These are phyloP conservation scores for Backusella liffmaniae DNA, from an alignment of 192 early-diverging fungal genomes.

Conservation along the genomic window DNA sequence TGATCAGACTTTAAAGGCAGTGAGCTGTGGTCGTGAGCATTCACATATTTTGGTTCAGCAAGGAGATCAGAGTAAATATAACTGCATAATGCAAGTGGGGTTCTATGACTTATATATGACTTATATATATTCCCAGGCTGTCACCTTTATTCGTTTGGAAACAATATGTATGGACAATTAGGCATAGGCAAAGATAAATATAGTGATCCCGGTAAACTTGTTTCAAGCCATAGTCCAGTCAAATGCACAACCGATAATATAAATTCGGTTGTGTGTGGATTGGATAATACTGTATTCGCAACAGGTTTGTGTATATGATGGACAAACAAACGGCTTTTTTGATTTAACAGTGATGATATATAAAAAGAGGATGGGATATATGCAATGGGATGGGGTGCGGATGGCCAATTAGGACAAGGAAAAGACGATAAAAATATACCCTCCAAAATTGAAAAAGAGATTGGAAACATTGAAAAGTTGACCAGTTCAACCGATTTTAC, in stretches of 20 bases:
- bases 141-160: slow-evolving; percentile 56
- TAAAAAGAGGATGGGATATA: slow-evolving; percentile 46
- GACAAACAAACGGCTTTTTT: not conserved
- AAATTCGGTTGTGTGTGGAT: slow-evolving; percentile 59
- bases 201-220: slow-evolving; percentile 16
- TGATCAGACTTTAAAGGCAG: slow-evolving; percentile 1
- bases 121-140: not conserved
- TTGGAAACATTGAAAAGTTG: slow-evolving; percentile 42
- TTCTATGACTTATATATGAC: not conserved
- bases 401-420: slow-evolving; percentile 70
- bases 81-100: not conserved
- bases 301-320: slow-evolving; percentile 11
- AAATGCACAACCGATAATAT: slow-evolving; percentile 34
- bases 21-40: slow-evolving; percentile 70
- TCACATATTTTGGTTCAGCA: slow-evolving; percentile 44
- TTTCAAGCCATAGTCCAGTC: slow-evolving; percentile 24
- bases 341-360: not conserved
- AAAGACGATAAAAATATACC: slow-evolving; percentile 40
- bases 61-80: not conserved
- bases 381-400: slow-evolving; percentile 77
- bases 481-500: slow-evolving; percentile 70
- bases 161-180: slow-evolving; percentile 69
- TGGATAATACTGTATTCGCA: slow-evolving; percentile 64
- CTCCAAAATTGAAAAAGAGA: not conserved
- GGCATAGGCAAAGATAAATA: slow-evolving; percentile 48